Percentiles rank a stretch among this genome's conserved stretches.
Conservation (phyloP, 2,329 filamentous ascomycete species). For the Sporothrix inflata region DNA sequence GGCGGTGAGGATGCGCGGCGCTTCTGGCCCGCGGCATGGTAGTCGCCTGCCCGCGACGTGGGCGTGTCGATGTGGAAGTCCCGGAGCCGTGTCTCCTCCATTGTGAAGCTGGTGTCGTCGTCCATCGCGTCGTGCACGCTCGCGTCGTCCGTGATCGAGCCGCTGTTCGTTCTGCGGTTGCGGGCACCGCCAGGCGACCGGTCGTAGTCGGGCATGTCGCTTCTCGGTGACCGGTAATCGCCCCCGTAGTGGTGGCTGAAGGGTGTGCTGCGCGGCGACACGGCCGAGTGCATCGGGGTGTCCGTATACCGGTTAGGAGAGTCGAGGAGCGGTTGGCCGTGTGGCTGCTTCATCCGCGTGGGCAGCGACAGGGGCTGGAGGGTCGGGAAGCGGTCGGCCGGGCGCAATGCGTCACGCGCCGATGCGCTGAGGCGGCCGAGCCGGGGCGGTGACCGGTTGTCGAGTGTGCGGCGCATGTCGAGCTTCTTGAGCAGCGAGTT, state of each 20-base stretch:
- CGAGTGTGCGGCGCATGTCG: constrained; percentile 51
- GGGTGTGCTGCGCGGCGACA: constrained; percentile 51
- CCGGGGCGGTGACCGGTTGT: constrained; percentile 50
- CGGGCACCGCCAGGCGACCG: constrained; percentile 50
- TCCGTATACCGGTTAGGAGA: constrained; percentile 51
- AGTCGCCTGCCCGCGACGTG: constrained; percentile 39
- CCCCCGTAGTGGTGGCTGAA: constrained; percentile 45
- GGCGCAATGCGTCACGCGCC: constrained; percentile 41
- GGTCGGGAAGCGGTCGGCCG: constrained; percentile 43
- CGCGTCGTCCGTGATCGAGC: constrained; percentile 49
- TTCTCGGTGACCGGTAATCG: constrained; percentile 51
- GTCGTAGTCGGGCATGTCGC: constrained; percentile 49
- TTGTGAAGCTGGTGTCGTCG: constrained; percentile 51
- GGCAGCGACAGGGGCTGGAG: constrained; percentile 54
- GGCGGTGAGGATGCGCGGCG: constrained; percentile 60
- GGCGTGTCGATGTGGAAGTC: constrained; percentile 52
- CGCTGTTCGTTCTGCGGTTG: constrained; percentile 54
- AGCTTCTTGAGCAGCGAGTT: constrained; percentile 59
- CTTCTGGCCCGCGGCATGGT: constrained; percentile 54
- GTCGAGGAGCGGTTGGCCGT: constrained; percentile 45
- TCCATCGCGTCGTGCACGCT: constrained; percentile 53
- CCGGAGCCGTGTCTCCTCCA: constrained; percentile 50
- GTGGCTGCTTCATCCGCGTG: constrained; percentile 46
- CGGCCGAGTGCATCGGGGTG: constrained; percentile 52
- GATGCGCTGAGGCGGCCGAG: constrained; percentile 47